Evolutionary conservation across 73 alveolate species (phyloP).

Genomic region (Blepharisma stoltei): DNA sequence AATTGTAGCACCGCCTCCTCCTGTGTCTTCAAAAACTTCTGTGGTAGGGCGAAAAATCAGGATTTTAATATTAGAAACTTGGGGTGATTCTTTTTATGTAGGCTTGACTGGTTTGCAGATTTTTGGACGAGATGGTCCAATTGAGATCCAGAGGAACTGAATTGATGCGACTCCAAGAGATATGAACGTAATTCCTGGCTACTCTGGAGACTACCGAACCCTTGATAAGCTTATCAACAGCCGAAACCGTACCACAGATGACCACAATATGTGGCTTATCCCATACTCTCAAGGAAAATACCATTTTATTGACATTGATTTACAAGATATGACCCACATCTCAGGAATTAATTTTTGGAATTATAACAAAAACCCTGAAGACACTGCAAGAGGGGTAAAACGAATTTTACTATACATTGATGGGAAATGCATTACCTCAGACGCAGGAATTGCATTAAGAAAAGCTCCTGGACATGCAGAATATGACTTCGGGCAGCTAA

Average conservation of each 20-base stretch:
- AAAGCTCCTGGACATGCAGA: conserved; percentile 66
- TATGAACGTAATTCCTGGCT: conserved; percentile 79
- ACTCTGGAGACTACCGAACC: conserved; percentile 75
- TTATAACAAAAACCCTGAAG: conserved; percentile 69
- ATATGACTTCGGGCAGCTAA: conserved; percentile 58
- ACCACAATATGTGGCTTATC: conserved; percentile 75
- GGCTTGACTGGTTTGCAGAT: conserved; percentile 81
- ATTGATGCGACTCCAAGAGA: conserved; percentile 82
- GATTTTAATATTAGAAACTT: conserved; percentile 49
- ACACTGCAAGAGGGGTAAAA: conserved; percentile 70
- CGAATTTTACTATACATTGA: conserved; percentile 48
- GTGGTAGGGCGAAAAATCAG: conserved; percentile 43
- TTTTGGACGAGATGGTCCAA: conserved; percentile 48
- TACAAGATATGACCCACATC: conserved; percentile 41
- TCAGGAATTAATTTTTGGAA: conserved; percentile 66
- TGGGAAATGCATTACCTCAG: conserved; percentile 55
- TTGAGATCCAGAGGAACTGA: conserved; percentile 36
- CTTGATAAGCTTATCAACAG: conserved; percentile 65
- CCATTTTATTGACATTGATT: conserved; percentile 49
- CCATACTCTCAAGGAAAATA: conserved; percentile 61
- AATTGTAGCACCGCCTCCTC: conserved; percentile 2
- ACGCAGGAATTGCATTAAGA: conserved; percentile 51
- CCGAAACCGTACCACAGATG: conserved; percentile 63
- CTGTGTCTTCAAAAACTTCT: conserved; percentile 12
- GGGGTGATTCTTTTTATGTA: conserved; percentile 76